Evolutionary conservation across 306 rosid genomes (phyloP).

Genomic region (Canavalia ensiformis): DNA sequence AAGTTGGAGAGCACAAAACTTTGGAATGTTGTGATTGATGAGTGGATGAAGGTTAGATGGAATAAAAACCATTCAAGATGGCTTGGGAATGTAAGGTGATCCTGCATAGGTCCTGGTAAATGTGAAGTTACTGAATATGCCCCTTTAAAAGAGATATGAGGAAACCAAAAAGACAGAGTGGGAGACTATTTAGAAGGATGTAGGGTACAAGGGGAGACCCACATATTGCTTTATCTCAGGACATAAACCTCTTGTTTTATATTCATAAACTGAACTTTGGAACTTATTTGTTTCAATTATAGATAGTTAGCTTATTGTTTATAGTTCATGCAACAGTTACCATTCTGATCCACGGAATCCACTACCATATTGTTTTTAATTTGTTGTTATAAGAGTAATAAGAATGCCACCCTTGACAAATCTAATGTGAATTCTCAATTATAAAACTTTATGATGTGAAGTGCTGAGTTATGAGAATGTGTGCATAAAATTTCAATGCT

Average conservation of each 20-base stretch:
- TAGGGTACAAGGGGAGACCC: not conserved
- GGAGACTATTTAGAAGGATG: not conserved
- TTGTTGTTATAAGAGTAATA: not conserved
- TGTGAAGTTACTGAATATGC: not conserved
- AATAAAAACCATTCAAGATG: not conserved
- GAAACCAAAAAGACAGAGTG: not conserved
- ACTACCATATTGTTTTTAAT: not conserved
- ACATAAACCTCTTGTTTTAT: slow-evolving; percentile 16
- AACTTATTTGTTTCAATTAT: slow-evolving; percentile 10
- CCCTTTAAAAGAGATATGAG: not conserved
- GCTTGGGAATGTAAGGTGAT: not conserved
- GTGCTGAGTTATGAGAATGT: not conserved
- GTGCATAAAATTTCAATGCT: not conserved
- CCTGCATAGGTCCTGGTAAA: slow-evolving; percentile 1
- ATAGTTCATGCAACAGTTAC: not conserved
- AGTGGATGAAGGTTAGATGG: not conserved
- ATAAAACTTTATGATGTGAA: slow-evolving; percentile 1
- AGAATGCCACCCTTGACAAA: not conserved
- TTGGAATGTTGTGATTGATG: slow-evolving; percentile 16
- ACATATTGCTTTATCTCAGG: slow-evolving; percentile 22
- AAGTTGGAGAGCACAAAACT: not conserved
- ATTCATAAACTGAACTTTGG: slow-evolving; percentile 12
- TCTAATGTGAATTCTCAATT: not conserved
- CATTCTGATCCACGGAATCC: not conserved
- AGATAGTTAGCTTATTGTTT: not conserved